Conservation (phyloP, 2,329 filamentous ascomycete species). For the Fusarium anthophilum region DNA sequence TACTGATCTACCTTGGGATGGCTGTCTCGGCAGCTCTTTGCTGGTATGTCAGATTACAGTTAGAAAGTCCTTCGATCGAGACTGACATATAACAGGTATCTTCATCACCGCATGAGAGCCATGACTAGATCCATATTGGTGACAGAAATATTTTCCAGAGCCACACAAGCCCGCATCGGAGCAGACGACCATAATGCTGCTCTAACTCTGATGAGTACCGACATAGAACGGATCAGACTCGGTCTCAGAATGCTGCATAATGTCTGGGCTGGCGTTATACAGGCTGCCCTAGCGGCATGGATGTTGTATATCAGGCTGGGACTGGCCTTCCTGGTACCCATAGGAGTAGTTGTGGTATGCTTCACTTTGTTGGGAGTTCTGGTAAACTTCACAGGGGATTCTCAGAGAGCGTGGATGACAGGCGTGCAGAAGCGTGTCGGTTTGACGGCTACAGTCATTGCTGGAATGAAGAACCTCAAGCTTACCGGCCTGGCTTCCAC, state of each 20-base stretch:
- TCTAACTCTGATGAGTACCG: background rate
- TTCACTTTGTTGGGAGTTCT: slow-evolving; percentile 21
- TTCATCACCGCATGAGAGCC: background rate
- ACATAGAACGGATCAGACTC: background rate
- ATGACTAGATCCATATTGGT: background rate
- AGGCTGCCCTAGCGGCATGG: background rate
- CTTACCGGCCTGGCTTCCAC: slow-evolving; percentile 43
- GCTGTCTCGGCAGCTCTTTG: background rate
- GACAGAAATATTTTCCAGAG: background rate
- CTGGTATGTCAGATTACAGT: background rate
- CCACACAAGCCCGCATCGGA: background rate
- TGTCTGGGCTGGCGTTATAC: background rate
- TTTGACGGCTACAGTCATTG: slow-evolving; percentile 43
- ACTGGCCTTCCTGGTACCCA: background rate
- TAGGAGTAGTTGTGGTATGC: background rate
- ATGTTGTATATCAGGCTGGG: background rate
- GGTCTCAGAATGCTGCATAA: background rate
- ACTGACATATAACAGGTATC: background rate
- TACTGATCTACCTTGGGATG: background rate
- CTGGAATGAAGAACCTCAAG: slow-evolving; percentile 47
- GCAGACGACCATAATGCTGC: background rate
- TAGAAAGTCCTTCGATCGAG: background rate
- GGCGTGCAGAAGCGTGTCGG: slow-evolving; percentile 48
- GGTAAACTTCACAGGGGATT: slow-evolving; percentile 24
- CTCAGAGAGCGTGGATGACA: slow-evolving; percentile 50